A percentile compares a stretch with the other conserved stretches of the same genome.
phyloP scores from a whole-genome alignment of 2,329 filamentous ascomycete genomes.

The Aspergillus clavatus region DNA sequence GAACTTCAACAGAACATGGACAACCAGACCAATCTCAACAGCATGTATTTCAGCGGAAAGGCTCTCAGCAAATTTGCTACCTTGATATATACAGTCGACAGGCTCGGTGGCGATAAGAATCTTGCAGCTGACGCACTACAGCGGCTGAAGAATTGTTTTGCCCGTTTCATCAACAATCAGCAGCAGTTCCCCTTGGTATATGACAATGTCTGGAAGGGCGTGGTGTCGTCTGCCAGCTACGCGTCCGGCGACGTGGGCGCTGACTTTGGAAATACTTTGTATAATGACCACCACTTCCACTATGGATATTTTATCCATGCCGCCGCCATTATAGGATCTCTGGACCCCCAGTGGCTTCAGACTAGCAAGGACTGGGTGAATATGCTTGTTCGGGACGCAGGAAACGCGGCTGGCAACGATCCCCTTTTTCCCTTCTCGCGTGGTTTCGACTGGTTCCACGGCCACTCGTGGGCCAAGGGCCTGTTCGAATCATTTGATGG shows the following conservation, averaged over 20 bases:
- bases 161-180: conserved; percentile 60
- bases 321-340: conserved; percentile 72
- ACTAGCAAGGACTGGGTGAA: conserved; percentile 77
- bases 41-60: conserved; percentile 93
- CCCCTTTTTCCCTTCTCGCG: conserved; percentile 75
- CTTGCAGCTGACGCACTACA: conserved; percentile 56
- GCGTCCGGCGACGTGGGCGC: conserved; percentile 60
- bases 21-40: conserved; percentile 69
- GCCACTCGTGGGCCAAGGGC: conserved; percentile 82
- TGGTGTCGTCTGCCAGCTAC: conserved; percentile 73
- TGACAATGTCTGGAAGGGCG: conserved; percentile 66
- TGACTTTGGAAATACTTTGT: conserved; percentile 87
- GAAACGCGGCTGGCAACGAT: conserved; percentile 69
- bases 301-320: conserved; percentile 84
- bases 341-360: conserved; percentile 70
- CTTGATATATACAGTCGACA: conserved; percentile 60
- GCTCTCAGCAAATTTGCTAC: conserved; percentile 71
- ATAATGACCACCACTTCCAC: conserved; percentile 61
- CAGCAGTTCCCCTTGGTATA: conserved; percentile 60
- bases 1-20: conserved; percentile 74
- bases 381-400: conserved; percentile 73
- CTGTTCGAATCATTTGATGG: conserved; percentile 51
- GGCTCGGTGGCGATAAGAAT: conserved; percentile 56
- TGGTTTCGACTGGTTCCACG: conserved; percentile 89
- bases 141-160: conserved; percentile 63